phyloP scores from a whole-genome alignment of 2,329 filamentous ascomycete species.

The Plenodomus biglobosus region DNA sequence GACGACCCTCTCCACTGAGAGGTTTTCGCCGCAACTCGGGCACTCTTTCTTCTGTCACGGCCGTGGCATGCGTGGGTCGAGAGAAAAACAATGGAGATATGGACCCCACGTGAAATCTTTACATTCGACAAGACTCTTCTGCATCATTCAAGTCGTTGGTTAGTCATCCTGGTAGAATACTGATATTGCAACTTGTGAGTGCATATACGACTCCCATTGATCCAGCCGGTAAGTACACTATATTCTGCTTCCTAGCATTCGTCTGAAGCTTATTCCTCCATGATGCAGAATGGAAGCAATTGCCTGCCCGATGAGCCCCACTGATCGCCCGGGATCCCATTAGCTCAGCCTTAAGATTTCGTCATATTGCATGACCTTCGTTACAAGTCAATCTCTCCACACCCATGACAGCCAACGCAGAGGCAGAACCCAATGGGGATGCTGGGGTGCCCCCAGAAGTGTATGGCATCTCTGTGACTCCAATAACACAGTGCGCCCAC shows the following conservation, averaged over 20 bases:
- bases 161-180: not conserved
- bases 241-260: not conserved
- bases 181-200: not conserved
- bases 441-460: constrained; percentile 10
- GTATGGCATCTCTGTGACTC: constrained; percentile 31
- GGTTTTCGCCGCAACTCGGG: constrained; percentile 33
- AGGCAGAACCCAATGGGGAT: not conserved
- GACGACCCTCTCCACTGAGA: constrained; percentile 15
- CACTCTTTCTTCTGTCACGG: constrained; percentile 25
- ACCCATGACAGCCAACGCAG: constrained; percentile 6
- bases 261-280: not conserved
- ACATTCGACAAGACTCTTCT: constrained; percentile 5
- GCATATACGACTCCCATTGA: not conserved
- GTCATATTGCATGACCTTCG: constrained; percentile 1
- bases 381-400: not conserved
- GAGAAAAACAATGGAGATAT: constrained; percentile 29
- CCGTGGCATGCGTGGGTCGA: constrained; percentile 17
- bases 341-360: constrained; percentile 24
- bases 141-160: not conserved
- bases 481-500: constrained; percentile 39
- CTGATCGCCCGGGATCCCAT: constrained; percentile 12
- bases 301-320: constrained; percentile 3
- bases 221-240: not conserved
- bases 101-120: constrained; percentile 18
- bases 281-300: not conserved